A percentile compares a stretch with the other conserved stretches of the same genome.
phyloP scores from a whole-genome alignment of 805 yeast genomes.

The Nakazawaea ernobii region DNA sequence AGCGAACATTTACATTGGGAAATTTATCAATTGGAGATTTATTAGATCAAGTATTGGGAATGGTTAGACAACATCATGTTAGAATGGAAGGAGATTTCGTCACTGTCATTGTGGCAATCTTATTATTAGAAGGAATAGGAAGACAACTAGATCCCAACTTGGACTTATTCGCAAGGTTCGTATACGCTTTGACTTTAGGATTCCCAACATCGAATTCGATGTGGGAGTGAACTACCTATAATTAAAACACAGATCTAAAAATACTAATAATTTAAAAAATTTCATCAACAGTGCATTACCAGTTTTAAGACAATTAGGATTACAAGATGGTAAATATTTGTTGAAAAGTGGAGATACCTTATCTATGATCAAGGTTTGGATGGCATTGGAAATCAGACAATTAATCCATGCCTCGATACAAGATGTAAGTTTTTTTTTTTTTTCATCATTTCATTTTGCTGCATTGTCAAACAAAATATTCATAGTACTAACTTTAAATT shows the following conservation, averaged over 20 bases:
- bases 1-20: conserved; percentile 88
- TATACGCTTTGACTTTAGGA: conserved; percentile 41
- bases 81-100: conserved; percentile 97
- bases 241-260: background rate
- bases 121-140: conserved; percentile 91
- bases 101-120: conserved; percentile 89
- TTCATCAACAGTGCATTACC: conserved; percentile 63
- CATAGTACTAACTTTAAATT: background rate
- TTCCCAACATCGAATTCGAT: conserved; percentile 21
- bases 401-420: conserved; percentile 77
- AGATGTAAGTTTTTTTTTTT: conserved; percentile 45
- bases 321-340: conserved; percentile 59
- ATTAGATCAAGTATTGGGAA: conserved; percentile 75
- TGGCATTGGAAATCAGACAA: conserved; percentile 83
- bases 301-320: conserved; percentile 73
- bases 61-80: conserved; percentile 94
- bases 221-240: too few relatives aligned
- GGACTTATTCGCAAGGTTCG: conserved; percentile 94
- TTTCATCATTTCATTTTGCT: background rate
- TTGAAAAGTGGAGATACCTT: conserved; percentile 53
- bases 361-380: conserved; percentile 86
- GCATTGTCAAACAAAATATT: background rate
- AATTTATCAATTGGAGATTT: conserved; percentile 89
- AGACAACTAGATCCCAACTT: conserved; percentile 88
- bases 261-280: conserved; percentile 3